Conservation (phyloP, 148 eudicot genomes). For the Camellia japonica region DNA sequence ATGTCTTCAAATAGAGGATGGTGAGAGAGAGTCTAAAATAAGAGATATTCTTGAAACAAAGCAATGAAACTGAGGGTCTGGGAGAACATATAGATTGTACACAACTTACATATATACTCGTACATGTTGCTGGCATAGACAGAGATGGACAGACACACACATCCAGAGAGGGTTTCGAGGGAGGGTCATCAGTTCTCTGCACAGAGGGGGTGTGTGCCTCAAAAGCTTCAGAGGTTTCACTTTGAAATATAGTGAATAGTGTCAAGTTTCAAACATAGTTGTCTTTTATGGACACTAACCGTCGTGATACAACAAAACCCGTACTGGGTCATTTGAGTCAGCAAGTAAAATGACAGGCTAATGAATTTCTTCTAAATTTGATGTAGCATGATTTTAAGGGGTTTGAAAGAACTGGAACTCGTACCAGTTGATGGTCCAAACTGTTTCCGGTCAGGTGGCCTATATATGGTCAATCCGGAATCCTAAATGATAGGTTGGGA, state of each 20-base stretch:
- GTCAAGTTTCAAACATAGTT: background rate
- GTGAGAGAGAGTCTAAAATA: no score
- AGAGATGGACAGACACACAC: no score
- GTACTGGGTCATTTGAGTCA: background rate
- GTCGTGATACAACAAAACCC: background rate
- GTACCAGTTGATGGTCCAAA: background rate
- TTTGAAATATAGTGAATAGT: background rate
- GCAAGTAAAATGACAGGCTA: background rate
- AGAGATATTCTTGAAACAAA: no score
- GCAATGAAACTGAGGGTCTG: no score
- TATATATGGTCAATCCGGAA: background rate
- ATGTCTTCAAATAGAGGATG: no score
- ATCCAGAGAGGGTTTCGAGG: no score
- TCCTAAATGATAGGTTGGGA: background rate
- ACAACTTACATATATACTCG: no score
- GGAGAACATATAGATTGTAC: no score
- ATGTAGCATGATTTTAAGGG: background rate
- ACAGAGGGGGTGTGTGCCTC: no score
- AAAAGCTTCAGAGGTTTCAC: background rate
- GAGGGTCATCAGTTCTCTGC: no score
- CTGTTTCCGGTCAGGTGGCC: background rate
- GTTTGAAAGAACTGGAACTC: background rate
- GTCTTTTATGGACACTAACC: background rate
- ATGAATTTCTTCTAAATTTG: constrained; percentile 1
- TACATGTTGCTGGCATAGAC: no score